Percentiles rank a stretch among this genome's conserved stretches.
Conservation (phyloP, 2,329 filamentous ascomycete genomes). For the Coleophoma cylindrospora region DNA sequence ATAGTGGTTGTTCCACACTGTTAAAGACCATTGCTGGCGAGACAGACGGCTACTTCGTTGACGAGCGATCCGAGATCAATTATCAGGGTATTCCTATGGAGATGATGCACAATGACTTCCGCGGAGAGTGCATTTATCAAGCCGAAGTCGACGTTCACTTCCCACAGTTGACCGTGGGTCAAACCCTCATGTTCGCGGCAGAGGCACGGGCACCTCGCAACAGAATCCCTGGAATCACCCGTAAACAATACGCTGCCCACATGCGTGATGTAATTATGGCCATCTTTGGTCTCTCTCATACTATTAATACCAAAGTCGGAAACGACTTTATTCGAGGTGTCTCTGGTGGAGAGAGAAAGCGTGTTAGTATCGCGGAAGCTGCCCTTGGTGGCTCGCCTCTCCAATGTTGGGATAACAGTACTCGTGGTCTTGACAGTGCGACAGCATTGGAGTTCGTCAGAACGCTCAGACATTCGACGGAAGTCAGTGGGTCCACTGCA, state of each 20-base stretch:
- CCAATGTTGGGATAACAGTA: conserved; percentile 76
- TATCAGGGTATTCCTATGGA: conserved; percentile 51
- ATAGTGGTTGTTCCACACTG: conserved; percentile 57
- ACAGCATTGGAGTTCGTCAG: conserved; percentile 71
- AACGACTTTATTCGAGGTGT: conserved; percentile 70
- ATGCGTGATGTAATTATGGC: conserved; percentile 57
- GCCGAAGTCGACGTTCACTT: conserved; percentile 74
- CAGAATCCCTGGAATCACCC: conserved; percentile 56
- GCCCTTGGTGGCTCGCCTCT: conserved; percentile 51
- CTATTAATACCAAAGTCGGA: conserved; percentile 68
- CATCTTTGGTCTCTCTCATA: conserved; percentile 69
- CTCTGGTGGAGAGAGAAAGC: conserved; percentile 68
- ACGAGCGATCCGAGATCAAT: conserved; percentile 45
- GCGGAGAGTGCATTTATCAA: conserved; percentile 67
- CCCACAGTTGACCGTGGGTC: conserved; percentile 68
- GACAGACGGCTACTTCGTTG: conserved; percentile 50
- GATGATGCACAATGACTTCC: conserved; percentile 54
- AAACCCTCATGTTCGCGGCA: conserved; percentile 70
- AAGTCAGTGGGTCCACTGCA: conserved; percentile 57
- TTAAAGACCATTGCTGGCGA: conserved; percentile 53
- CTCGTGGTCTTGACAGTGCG: conserved; percentile 66
- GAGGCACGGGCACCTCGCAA: conserved; percentile 63
- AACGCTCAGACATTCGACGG: conserved; percentile 58
- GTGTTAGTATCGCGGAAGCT: conserved; percentile 78
- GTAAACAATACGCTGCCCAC: conserved; percentile 47